phyloP scores from a whole-genome alignment of 306 rosid genomes.

The Inga laurina region DNA sequence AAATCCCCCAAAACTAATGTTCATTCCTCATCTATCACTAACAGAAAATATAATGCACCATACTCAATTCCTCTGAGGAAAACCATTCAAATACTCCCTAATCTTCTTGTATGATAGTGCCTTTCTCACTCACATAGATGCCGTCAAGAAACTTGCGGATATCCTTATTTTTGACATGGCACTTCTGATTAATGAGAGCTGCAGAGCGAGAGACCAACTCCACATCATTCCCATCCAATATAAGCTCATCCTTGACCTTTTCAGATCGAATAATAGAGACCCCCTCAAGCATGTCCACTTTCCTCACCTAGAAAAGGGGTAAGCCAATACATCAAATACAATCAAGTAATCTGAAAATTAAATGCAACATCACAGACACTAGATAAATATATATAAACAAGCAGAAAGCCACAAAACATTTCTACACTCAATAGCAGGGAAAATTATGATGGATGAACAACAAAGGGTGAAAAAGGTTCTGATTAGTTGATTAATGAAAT shows the following conservation, averaged over 20 bases:
- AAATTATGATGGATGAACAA: not conserved
- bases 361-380: not conserved
- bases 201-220: conserved; percentile 86
- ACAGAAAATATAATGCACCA: not conserved
- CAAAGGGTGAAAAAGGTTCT: not conserved
- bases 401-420: not conserved
- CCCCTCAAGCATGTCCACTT: conserved; percentile 86
- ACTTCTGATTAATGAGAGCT: conserved; percentile 87
- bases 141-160: conserved; percentile 86
- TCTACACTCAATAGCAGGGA: not conserved
- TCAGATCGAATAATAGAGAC: conserved; percentile 66
- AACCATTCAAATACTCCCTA: conserved; percentile 12
- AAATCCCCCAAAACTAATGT: not conserved
- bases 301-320: conserved; percentile 60
- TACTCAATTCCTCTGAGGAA: not conserved
- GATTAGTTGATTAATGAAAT: not conserved
- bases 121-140: conserved; percentile 78
- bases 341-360: not conserved
- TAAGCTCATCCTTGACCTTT: conserved; percentile 80
- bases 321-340: not conserved
- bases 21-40: not conserved
- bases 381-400: not conserved
- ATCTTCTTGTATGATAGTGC: conserved; percentile 49
- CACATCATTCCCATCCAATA: conserved; percentile 83
- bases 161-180: conserved; percentile 84